These are phyloP conservation scores for Rhytidhysteron rufulum DNA, from an alignment of 2,329 filamentous ascomycete genomes.

Conservation along the genomic window DNA sequence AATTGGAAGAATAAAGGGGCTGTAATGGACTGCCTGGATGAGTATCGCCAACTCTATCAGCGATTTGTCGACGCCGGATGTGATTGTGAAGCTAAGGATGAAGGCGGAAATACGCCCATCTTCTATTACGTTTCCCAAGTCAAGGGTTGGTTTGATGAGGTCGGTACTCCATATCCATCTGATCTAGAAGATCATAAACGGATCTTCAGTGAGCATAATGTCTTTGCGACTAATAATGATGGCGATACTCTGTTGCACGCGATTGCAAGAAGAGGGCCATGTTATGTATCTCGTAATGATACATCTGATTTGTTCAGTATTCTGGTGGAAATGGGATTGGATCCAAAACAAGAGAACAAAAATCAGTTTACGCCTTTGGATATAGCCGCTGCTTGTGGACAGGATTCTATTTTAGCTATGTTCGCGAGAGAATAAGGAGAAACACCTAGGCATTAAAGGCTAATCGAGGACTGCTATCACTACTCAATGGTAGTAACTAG, in stretches of 20 bases:
- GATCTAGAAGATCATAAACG: background rate
- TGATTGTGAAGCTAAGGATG: constrained; percentile 4
- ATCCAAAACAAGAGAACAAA: constrained; percentile 12
- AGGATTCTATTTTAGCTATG: constrained; percentile 9
- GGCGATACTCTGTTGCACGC: constrained; percentile 6
- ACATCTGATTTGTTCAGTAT: constrained; percentile 7
- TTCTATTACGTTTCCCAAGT: constrained; percentile 6
- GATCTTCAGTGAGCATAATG: constrained; percentile 7
- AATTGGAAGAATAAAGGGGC: background rate
- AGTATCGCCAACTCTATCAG: background rate
- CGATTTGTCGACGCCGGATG: background rate
- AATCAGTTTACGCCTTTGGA: constrained; percentile 12
- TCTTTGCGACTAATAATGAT: constrained; percentile 2
- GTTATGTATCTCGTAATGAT: background rate
- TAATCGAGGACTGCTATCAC: no score
- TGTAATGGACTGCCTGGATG: background rate
- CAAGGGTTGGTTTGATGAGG: background rate
- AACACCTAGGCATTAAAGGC: no score
- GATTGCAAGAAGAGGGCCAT: constrained; percentile 2
- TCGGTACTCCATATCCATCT: background rate
- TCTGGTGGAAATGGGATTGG: constrained; percentile 10
- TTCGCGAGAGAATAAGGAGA: constrained; percentile 8
- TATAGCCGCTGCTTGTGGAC: constrained; percentile 11
- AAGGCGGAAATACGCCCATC: constrained; percentile 12
- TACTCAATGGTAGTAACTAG: no score